A percentile compares a stretch with the other conserved stretches of the same genome.
phyloP scores from a whole-genome alignment of 306 rosid genomes.

The Ormosia semicastrata region DNA sequence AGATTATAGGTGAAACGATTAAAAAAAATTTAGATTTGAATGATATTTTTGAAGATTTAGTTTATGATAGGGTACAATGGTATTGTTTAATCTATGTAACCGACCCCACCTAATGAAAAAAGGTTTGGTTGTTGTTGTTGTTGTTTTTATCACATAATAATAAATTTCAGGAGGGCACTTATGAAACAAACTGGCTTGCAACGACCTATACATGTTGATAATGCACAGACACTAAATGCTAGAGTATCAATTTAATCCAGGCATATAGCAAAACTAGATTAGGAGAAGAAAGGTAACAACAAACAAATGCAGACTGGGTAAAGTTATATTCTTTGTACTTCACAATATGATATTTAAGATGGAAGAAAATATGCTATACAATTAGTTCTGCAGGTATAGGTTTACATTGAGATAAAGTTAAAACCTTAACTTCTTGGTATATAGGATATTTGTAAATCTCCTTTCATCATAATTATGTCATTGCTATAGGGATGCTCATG shows the following conservation, averaged over 20 bases:
- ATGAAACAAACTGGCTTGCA: not conserved
- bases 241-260: not conserved
- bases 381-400: not conserved
- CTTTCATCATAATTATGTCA: not conserved
- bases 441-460: slow-evolving; percentile 5
- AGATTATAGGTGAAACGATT: no score
- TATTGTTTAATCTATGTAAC: no score
- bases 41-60: no score
- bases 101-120: no score
- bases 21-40: no score
- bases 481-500: not conserved
- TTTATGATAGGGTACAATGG: no score
- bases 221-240: not conserved
- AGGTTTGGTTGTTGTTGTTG: no score
- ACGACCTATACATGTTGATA: not conserved
- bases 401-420: not conserved
- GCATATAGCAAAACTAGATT: not conserved
- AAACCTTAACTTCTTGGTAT: not conserved
- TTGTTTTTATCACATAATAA: not conserved
- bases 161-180: not conserved
- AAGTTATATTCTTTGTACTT: not conserved
- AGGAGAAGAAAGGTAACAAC: not conserved
- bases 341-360: slow-evolving; percentile 13
- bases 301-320: not conserved
- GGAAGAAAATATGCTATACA: not conserved